phyloP scores from a whole-genome alignment of 139 green algal species.

The Coccomyxa sp. region DNA sequence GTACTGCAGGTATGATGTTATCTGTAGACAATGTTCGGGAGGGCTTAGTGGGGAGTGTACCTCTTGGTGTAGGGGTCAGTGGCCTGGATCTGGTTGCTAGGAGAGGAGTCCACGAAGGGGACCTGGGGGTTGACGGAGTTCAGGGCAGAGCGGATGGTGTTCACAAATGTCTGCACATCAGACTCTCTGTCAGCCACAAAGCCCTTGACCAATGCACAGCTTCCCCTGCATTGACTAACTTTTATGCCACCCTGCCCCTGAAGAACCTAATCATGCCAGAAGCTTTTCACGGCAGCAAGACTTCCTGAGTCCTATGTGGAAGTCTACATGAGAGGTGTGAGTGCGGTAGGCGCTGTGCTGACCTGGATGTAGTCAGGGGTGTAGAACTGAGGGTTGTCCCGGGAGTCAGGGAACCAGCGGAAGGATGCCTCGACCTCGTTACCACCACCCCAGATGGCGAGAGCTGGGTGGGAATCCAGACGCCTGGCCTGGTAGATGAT shows the following conservation, averaged over 20 bases:
- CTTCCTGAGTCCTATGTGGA: no score
- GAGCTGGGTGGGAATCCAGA: constrained; percentile 54
- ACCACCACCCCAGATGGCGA: constrained; percentile 72
- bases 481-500: constrained; percentile 44
- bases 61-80: constrained; percentile 50
- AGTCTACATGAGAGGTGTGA: no score
- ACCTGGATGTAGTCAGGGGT: constrained; percentile 43
- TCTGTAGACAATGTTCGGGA: no score
- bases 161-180: constrained; percentile 42
- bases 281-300: no score
- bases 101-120: constrained; percentile 66
- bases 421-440: constrained; percentile 59
- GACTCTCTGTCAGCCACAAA: no score
- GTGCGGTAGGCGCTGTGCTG: no score
- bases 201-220: no score
- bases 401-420: constrained; percentile 35
- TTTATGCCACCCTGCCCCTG: no score
- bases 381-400: constrained; percentile 44
- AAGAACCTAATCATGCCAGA: no score
- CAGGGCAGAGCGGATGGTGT: constrained; percentile 33
- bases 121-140: constrained; percentile 37
- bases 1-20: no score
- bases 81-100: constrained; percentile 44
- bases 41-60: constrained; percentile 10
- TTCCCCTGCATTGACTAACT: no score